A percentile compares a stretch with the other conserved stretches of the same genome.
These are phyloP conservation scores for Penicillium paxilli DNA, from an alignment of 495 filamentous ascomycete genomes.

Conservation along the genomic window DNA sequence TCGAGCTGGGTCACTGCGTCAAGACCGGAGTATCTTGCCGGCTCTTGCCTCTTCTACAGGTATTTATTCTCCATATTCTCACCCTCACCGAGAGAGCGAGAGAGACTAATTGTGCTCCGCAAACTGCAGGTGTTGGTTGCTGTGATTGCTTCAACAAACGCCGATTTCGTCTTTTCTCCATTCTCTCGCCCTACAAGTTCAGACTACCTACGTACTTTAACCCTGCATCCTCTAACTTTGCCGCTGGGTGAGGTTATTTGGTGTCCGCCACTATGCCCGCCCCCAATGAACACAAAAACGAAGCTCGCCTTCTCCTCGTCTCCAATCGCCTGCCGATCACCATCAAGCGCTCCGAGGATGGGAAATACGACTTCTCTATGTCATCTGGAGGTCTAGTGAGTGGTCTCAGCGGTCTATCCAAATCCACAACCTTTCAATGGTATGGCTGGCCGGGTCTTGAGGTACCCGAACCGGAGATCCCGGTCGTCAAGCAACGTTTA, in stretches of 20 bases:
- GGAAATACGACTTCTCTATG: conserved; percentile 84
- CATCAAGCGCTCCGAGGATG: conserved; percentile 86
- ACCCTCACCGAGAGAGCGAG: neutral
- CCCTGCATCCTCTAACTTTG: no score
- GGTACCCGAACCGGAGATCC: conserved; percentile 69
- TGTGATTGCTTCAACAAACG: conserved; percentile 1
- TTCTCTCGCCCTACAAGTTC: neutral
- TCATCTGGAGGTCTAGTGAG: conserved; percentile 93
- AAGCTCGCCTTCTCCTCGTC: conserved; percentile 70
- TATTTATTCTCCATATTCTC: neutral
- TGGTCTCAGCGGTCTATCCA: conserved; percentile 84
- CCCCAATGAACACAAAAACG: conserved; percentile 33
- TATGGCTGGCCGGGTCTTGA: conserved; percentile 96
- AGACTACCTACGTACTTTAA: no score
- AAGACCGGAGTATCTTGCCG: neutral
- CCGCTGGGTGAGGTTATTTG: no score
- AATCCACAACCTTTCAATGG: conserved; percentile 92
- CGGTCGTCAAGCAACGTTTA: conserved; percentile 61
- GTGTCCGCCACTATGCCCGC: conserved; percentile 34
- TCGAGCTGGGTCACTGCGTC: neutral
- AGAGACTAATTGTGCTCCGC: conserved; percentile 3
- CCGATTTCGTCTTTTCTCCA: conserved; percentile 7
- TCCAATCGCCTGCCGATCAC: conserved; percentile 95
- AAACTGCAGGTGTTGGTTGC: neutral
- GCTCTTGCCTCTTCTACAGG: neutral